phyloP scores from a whole-genome alignment of 495 filamentous ascomycete genomes.

The Podospora conica region DNA sequence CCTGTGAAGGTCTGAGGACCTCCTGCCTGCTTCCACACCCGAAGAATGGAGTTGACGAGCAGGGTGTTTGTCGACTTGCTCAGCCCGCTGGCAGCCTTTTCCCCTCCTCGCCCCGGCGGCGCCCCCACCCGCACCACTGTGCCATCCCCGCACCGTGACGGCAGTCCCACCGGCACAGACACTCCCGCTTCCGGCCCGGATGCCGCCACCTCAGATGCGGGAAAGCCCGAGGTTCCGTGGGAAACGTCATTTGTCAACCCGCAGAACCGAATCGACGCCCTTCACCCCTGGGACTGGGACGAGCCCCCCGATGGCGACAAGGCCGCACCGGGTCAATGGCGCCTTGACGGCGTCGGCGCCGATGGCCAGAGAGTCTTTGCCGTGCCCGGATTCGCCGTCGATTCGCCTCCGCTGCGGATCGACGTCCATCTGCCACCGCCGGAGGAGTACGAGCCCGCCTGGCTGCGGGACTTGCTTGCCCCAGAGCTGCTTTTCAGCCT shows the following conservation, averaged over 20 bases:
- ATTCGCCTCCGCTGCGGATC: constrained; percentile 33
- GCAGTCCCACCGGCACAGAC: not conserved
- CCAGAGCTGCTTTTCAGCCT: constrained; percentile 28
- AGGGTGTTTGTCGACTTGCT: constrained; percentile 18
- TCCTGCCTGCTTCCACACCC: too few relatives aligned
- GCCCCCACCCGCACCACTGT: not conserved
- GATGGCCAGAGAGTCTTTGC: constrained; percentile 35
- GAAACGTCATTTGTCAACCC: constrained; percentile 30
- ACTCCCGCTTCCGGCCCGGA: not conserved
- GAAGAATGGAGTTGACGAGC: constrained; percentile 24
- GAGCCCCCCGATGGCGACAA: constrained; percentile 13
- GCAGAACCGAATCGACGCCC: constrained; percentile 34
- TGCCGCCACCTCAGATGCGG: not conserved
- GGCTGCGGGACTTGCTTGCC: constrained; percentile 2
- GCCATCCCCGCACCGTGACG: not conserved
- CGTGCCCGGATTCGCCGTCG: constrained; percentile 28
- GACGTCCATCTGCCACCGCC: constrained; percentile 33
- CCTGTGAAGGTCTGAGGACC: not conserved
- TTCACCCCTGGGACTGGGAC: not conserved
- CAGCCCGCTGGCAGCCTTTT: constrained; percentile 23
- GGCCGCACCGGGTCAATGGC: constrained; percentile 24
- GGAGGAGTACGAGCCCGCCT: constrained; percentile 21
- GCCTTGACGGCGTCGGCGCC: constrained; percentile 30
- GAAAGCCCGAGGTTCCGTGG: constrained; percentile 10
- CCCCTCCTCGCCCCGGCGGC: not conserved